Evolutionary conservation across 2,329 filamentous ascomycete genomes (phyloP), one percentile per base, ranked within the genome.

Genomic region (Scopulariopsis brevicaulis): DNA sequence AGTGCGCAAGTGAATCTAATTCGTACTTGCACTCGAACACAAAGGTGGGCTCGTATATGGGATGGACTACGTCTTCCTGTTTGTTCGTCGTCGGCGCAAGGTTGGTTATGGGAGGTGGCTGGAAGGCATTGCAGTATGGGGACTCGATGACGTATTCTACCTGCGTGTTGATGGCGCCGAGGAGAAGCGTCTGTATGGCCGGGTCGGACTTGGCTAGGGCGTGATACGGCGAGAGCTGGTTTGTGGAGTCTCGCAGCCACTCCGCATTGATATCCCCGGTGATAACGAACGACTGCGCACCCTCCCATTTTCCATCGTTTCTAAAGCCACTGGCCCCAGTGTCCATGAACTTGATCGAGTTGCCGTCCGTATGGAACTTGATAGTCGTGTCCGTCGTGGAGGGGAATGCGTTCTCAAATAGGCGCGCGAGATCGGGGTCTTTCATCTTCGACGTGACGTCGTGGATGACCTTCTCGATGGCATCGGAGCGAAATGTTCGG

Each of bases 21-120:
- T 99, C 94, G 72, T 97, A 99, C 73, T 99, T 99, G 82, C 94
- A 99, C 72, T 99, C 94, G 63, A 96, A 99, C 3, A 99, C 94
- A 54, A 85, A 82, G 0, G 79, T 82, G 0, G 87, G 87, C 66
- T 97, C 91, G 68, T 96, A 97, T 0, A 79, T 77, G 0, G 94
- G 94, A 65, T 96, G 90, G 0, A 99, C 94, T 10, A 69, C 72
- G 67, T 99, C 94, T 22, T 86, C 81, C 68, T 96, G 89, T 3
- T 89, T 89, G 66, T 93, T 96, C 64, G 82, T 80, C 18, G 85
- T 86, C 6, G 86, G 76, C 3, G 78, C 73, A 1, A 97, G 77
- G 18, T 86, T 83, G 62, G 90, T 92, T 7, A 91, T 89, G 2
- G 89, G 86, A 0, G 94, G 94, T 4, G 94, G 93, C 69, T 99